phyloP scores from a whole-genome alignment of 2,329 filamentous ascomycete species.

The Aspergillus aculeatinus region DNA sequence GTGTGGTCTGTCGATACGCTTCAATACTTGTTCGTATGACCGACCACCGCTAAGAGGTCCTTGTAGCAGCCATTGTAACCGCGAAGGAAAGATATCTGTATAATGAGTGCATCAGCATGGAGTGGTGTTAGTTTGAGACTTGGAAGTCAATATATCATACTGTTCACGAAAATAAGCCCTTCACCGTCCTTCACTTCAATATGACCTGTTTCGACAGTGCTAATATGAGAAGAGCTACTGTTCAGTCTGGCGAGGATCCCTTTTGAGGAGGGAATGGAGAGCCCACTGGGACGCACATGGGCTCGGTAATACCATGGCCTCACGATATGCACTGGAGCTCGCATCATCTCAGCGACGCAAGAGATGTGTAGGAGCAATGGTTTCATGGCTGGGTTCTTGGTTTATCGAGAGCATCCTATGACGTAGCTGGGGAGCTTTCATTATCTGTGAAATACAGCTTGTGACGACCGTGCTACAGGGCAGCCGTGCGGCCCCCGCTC shows the following conservation, averaged over 20 bases:
- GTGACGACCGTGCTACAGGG: background rate
- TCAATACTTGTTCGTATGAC: conserved; percentile 51
- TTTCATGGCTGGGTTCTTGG: background rate
- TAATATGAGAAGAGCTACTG: conserved; percentile 40
- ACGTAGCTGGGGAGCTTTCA: conserved; percentile 8
- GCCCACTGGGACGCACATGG: conserved; percentile 6
- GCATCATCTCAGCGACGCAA: conserved; percentile 23
- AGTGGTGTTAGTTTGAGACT: background rate
- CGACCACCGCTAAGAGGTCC: conserved; percentile 50
- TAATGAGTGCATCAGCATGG: conserved; percentile 10
- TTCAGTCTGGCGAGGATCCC: conserved; percentile 3
- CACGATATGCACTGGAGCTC: conserved; percentile 13
- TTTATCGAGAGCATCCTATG: conserved; percentile 1
- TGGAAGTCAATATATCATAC: conserved; percentile 48
- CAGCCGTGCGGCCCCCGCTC: background rate
- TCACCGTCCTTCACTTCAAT: conserved; percentile 75
- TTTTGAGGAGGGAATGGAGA: conserved; percentile 2
- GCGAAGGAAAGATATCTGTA: conserved; percentile 79
- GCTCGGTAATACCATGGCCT: conserved; percentile 7
- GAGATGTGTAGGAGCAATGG: conserved; percentile 3
- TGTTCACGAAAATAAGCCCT: conserved; percentile 86
- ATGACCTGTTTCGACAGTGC: conserved; percentile 71
- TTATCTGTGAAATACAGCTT: background rate
- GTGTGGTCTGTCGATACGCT: conserved; percentile 52
- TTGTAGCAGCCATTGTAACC: conserved; percentile 63